Evolutionary conservation across 305 asterid species (phyloP).

Genomic region (Andrographis paniculata): DNA sequence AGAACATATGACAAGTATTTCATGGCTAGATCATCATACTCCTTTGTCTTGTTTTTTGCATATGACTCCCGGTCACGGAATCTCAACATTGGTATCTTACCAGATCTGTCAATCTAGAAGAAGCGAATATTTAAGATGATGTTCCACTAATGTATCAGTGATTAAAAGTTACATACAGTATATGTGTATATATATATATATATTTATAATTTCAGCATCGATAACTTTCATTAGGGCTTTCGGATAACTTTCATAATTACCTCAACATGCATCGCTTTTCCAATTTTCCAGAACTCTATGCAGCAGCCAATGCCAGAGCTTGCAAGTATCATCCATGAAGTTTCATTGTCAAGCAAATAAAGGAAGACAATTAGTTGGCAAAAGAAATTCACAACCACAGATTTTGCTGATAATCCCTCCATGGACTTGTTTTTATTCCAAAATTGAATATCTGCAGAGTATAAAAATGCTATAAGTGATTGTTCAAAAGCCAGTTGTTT

Average conservation of each 20-base stretch:
- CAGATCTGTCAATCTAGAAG: conserved; percentile 80
- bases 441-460: conserved; percentile 81
- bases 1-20: conserved; percentile 87
- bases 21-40: conserved; percentile 95
- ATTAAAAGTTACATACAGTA: background rate
- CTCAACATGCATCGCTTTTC: conserved; percentile 99
- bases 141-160: conserved; percentile 5
- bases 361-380: conserved; percentile 90
- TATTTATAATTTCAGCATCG: too few species aligned
- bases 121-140: conserved; percentile 6
- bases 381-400: conserved; percentile 84
- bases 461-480: conserved; percentile 3
- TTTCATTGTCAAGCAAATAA: conserved; percentile 91
- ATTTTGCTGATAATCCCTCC: conserved; percentile 96
- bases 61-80: conserved; percentile 96
- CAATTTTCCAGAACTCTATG: conserved; percentile 99
- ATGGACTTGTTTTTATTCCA: conserved; percentile 99
- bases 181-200: background rate
- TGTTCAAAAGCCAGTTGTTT: conserved; percentile 14
- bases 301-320: conserved; percentile 98
- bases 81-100: conserved; percentile 81
- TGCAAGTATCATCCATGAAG: conserved; percentile 99
- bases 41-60: conserved; percentile 93
- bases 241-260: too few species aligned
- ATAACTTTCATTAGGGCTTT: too few species aligned